A percentile compares a stretch with the other conserved stretches of the same genome.
Evolutionary conservation across 495 filamentous ascomycete genomes (phyloP).

Genomic region (Neurospora sp.): DNA sequence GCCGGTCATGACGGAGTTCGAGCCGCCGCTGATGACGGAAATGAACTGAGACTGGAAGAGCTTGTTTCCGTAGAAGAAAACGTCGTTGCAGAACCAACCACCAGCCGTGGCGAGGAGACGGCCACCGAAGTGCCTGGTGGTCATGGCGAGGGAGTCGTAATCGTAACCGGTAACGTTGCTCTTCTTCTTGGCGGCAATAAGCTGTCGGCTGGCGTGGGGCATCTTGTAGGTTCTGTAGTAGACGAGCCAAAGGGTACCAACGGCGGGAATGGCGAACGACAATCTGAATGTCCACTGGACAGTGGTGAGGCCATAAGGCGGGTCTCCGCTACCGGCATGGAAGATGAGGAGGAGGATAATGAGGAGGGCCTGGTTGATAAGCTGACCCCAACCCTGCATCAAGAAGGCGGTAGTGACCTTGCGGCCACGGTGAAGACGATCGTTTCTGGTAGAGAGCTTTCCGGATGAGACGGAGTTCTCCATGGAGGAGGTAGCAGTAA

Average conservation of each 20-base stretch:
- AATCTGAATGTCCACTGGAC: constrained; percentile 80
- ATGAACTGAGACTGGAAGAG: constrained; percentile 88
- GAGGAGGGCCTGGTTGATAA: constrained; percentile 77
- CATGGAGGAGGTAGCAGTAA: constrained; percentile 92
- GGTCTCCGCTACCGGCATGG: constrained; percentile 60
- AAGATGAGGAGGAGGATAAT: constrained; percentile 74
- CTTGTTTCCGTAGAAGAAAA: constrained; percentile 98
- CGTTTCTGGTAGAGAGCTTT: constrained; percentile 75
- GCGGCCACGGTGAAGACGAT: constrained; percentile 85
- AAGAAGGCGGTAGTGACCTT: constrained; percentile 88
- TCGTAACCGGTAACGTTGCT: constrained; percentile 80
- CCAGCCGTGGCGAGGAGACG: constrained; percentile 77
- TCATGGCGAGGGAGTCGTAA: constrained; percentile 61
- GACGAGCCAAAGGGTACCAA: constrained; percentile 83
- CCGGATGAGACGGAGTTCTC: constrained; percentile 80
- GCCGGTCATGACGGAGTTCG: constrained; percentile 57
- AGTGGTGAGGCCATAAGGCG: constrained; percentile 59
- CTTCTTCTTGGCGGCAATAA: constrained; percentile 72
- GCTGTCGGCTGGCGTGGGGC: constrained; percentile 60
- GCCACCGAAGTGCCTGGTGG: constrained; percentile 68
- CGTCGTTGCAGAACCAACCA: constrained; percentile 83
- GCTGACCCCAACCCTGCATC: constrained; percentile 96
- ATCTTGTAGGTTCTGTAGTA: constrained; percentile 90
- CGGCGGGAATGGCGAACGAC: constrained; percentile 73
- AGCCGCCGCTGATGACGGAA: constrained; percentile 50